phyloP scores from a whole-genome alignment of 192 early-diverging fungal species.

The Jimgerdemannia flammicorona region DNA sequence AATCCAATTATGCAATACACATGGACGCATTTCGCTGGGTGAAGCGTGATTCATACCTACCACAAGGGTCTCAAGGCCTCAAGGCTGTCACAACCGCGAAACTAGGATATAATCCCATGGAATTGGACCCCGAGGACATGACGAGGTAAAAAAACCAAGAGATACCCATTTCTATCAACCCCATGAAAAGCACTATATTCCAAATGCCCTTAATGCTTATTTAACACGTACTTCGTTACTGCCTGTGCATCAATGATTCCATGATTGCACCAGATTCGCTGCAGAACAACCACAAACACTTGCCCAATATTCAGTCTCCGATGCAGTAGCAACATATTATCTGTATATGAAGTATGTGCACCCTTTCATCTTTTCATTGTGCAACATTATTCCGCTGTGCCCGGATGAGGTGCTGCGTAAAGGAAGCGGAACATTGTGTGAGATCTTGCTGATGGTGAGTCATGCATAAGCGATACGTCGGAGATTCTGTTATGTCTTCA shows the following conservation, averaged over 20 bases:
- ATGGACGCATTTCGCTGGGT: conserved; percentile 99
- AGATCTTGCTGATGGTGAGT: conserved; percentile 90
- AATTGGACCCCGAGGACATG: conserved; percentile 99
- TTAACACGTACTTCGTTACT: too few relatives aligned
- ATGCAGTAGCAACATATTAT: conserved; percentile 99
- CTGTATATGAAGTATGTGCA: conserved; percentile 99
- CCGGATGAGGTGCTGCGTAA: conserved; percentile 96
- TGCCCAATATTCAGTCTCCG: conserved; percentile 98
- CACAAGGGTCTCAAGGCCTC: conserved; percentile 93
- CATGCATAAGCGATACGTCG: not conserved
- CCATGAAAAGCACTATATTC: not conserved
- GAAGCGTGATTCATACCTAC: conserved; percentile 96
- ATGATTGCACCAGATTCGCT: conserved; percentile 59
- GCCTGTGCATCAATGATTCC: too few relatives aligned
- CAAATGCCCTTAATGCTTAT: too few relatives aligned
- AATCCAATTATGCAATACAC: conserved; percentile 80
- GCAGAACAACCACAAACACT: conserved; percentile 86
- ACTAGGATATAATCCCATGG: conserved; percentile 96
- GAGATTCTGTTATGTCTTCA: too few relatives aligned
- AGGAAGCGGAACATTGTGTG: conserved; percentile 96
- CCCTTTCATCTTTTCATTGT: conserved; percentile 98
- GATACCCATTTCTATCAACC: not conserved
- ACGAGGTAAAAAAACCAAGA: conserved; percentile 53
- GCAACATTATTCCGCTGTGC: conserved; percentile 97
- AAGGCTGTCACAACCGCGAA: conserved; percentile 97